These are phyloP conservation scores for Solanum medicagineum DNA, from an alignment of 257 asterid genomes.

Conservation along the genomic window DNA sequence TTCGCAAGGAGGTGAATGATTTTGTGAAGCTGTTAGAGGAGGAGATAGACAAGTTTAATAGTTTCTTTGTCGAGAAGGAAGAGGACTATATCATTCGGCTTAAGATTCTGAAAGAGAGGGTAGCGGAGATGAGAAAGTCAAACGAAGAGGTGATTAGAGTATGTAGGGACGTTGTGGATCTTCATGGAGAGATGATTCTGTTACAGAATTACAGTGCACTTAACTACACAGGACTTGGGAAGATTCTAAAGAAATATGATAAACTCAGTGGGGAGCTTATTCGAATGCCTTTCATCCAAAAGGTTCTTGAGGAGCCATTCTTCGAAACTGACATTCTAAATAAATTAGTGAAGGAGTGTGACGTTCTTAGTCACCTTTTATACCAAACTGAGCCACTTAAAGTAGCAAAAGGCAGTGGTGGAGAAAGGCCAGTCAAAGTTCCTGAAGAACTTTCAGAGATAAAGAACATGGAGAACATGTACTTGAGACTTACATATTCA, in stretches of 20 bases:
- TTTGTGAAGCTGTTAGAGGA: conserved; percentile 23
- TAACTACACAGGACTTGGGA: conserved; percentile 69
- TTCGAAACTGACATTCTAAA: too few relatives aligned
- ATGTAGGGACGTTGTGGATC: conserved; percentile 55
- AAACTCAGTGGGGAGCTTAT: conserved; percentile 41
- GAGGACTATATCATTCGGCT: conserved; percentile 18
- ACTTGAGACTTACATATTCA: conserved; percentile 42
- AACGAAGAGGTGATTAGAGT: conserved; percentile 42
- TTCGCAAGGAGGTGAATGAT: conserved; percentile 11
- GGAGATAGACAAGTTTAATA: conserved; percentile 25
- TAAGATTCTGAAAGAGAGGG: conserved; percentile 39
- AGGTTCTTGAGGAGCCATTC: too few relatives aligned
- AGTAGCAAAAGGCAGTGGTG: background rate
- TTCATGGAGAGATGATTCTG: conserved; percentile 79
- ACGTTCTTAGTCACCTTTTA: conserved; percentile 19
- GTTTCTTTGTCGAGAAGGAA: conserved; percentile 18
- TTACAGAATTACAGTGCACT: conserved; percentile 79
- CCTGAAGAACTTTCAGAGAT: conserved; percentile 46
- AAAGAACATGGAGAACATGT: conserved; percentile 46
- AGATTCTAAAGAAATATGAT: conserved; percentile 69
- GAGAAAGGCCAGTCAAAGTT: conserved; percentile 11
- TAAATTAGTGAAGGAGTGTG: too few relatives aligned
- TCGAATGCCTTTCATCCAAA: too few relatives aligned
- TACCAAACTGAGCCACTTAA: conserved; percentile 8
- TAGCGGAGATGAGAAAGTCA: conserved; percentile 27